These are phyloP conservation scores for Mycena rebaudengoi DNA, from an alignment of 768 basidiomycete species.

Conservation along the genomic window DNA sequence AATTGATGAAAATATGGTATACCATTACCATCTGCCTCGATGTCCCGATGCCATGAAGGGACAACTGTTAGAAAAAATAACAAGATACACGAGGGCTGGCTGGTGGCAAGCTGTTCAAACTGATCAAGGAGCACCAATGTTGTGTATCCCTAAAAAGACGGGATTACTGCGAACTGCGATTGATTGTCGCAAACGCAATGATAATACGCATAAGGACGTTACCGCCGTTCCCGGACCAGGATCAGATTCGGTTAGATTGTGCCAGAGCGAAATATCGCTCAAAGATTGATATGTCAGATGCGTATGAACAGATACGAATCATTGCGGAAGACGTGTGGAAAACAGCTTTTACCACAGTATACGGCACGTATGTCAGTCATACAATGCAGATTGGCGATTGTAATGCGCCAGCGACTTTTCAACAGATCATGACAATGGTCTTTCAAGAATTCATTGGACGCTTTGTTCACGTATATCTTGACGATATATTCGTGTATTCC, in stretches of 20 bases:
- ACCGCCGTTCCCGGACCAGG: too few species aligned
- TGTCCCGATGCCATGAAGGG: conserved; percentile 42
- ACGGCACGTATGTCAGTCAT: conserved; percentile 49
- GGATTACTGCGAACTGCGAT: conserved; percentile 42
- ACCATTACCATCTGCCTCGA: conserved; percentile 38
- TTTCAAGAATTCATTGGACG: conserved; percentile 36
- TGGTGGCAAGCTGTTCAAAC: conserved; percentile 43
- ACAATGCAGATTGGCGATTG: conserved; percentile 49
- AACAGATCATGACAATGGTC: conserved; percentile 42
- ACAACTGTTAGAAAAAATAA: conserved; percentile 40
- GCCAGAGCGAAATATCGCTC: conserved; percentile 34
- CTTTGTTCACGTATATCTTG: conserved; percentile 45
- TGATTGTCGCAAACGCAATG: conserved; percentile 45
- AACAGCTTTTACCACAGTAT: conserved; percentile 47
- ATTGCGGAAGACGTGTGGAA: conserved; percentile 29
- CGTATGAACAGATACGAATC: conserved; percentile 45
- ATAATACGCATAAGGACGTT: conserved; percentile 49
- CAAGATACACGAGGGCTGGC: conserved; percentile 35
- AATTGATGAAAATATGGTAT: conserved; percentile 41
- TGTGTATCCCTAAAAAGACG: conserved; percentile 45
- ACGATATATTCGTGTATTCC: conserved; percentile 46
- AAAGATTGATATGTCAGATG: conserved; percentile 43
- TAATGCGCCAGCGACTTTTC: too few species aligned
- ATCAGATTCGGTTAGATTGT: conserved; percentile 35
- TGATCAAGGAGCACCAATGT: conserved; percentile 37